Base-by-base conservation (phyloP, 768 basidiomycete species). In the Rhizopogon roseolus region DNA sequence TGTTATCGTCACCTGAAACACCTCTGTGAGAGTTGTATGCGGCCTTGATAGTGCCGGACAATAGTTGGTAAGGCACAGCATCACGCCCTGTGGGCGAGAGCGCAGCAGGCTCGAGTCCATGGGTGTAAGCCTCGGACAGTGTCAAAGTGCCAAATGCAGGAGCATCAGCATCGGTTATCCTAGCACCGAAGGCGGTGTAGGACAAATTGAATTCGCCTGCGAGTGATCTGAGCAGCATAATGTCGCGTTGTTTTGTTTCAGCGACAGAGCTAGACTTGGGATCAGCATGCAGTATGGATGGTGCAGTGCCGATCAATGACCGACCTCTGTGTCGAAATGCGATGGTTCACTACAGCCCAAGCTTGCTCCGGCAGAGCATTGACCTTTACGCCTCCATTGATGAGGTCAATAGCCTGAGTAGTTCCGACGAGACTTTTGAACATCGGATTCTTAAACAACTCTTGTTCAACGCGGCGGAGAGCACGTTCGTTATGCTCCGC, bases 321-420 rank as follows among this genome's bases (percentile, higher is more conserved):
- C 28, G 25, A 77, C 84, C 82, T 85, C 46, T 77, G 72, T 5
- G 79, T 78, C 5, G 84, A 76, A 48, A 90, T 81, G 8, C 88
- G 83, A 61, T 88, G 86, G 62, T 91, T 88, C 29, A 90, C 77
- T 17, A 90, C 66, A 1, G 84, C 86, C 65, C 73, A 82, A 1
- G 81, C 85, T 53, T 71, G 75, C 66, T 93, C 90, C 1, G 91
- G 91, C n/a, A 94, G 77, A n/a, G 90, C 89, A 62, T 93, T 93
- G 29, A 77, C 75, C 68, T 91, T 90, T 28, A 85, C 81, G 7
- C 84, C 85, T 19, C 82, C 83, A n/a, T 51, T 14, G 27, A 41
- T 32, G 32, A 91, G 64, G 60, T 90, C 88, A 49, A 85, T 76
- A 1, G 90, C 89, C 65, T 88, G 86, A 0, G 88, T 88, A 5